Evolutionary conservation across 495 filamentous ascomycete genomes (phyloP), one percentile per base, ranked within the genome.

Genomic region (Pseudevernia furfuracea): DNA sequence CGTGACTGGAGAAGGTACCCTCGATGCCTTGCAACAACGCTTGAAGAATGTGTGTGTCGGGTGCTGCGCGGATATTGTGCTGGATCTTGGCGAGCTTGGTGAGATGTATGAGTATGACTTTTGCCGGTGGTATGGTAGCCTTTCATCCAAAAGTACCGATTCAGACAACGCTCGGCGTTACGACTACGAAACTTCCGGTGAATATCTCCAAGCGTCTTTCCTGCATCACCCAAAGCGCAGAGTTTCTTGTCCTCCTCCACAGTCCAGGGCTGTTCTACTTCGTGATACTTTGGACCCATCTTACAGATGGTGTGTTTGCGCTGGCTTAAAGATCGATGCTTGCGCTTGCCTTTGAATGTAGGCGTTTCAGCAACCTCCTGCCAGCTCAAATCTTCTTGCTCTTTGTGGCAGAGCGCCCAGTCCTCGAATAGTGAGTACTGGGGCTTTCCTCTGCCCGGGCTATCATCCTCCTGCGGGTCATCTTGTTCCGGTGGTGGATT

Each of bases 241-340:
- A 55, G 52, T 34, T 10, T 55, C 8, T 6, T 2, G 30, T 55
- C 7, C 30, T 55, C 52, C 6, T 55, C 52, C 15, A 19, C 52
- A 21, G 52, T 55, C 28, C 28, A 55, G 30, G 52, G 52, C 3
- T 21, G 8, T 21, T 55, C 52, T 21, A 30, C 14, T 55, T 55
- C 52, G 7, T n/a, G 30, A 17, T 55, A 55, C 17, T n/a, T 21
- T 0, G 52, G 28, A 34, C 52, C 52, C 52, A 55, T 55, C 30
- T 34, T 55, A 30, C 15, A 4, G 30, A 55, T 55, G 28, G 28
- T 55, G 21, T 55, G 52, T n/a, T 55, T 55, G 52, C 52, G 52
- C 17, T 55, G 52, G 30, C 52, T 55, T 55, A 55, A 55, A 9
- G 52, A 55, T 55, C 52, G 52, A 55, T 55, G 52, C 28, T 55